phyloP scores from a whole-genome alignment of 2,329 filamentous ascomycete species.

The Blumeriella jaapii region DNA sequence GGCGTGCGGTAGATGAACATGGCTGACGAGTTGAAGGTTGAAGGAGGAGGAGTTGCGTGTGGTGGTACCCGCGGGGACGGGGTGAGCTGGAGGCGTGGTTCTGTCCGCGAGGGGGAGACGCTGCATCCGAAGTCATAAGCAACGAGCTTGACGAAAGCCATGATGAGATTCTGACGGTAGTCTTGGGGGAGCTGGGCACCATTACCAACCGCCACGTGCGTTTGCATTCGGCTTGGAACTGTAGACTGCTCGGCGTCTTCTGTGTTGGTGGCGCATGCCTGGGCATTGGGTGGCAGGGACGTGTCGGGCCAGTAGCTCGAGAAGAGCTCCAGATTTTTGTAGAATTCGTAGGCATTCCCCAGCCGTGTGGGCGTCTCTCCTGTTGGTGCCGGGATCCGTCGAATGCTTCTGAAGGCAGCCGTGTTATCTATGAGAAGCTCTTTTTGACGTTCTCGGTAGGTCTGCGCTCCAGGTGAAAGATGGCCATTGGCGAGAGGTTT shows the following conservation, averaged over 20 bases:
- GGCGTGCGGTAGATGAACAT: slow-evolving; percentile 50
- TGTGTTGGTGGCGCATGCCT: slow-evolving; percentile 4
- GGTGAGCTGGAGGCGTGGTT: slow-evolving; percentile 45
- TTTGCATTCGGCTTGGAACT: slow-evolving; percentile 14
- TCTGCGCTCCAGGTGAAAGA: slow-evolving; percentile 43
- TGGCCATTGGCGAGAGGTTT: slow-evolving; percentile 40
- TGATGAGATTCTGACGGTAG: slow-evolving; percentile 43
- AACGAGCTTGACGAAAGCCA: slow-evolving; percentile 51
- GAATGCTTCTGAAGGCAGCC: slow-evolving; percentile 48
- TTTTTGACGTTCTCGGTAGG: slow-evolving; percentile 45
- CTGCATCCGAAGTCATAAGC: slow-evolving; percentile 57
- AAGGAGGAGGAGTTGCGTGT: slow-evolving; percentile 17
- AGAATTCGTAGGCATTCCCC: slow-evolving; percentile 56
- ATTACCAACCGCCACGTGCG: slow-evolving; percentile 32
- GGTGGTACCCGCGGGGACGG: slow-evolving; percentile 13
- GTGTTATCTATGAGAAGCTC: slow-evolving; percentile 47
- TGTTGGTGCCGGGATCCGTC: slow-evolving; percentile 42
- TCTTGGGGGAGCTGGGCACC: slow-evolving; percentile 48
- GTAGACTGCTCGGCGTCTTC: slow-evolving; percentile 11
- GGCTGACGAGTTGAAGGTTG: slow-evolving; percentile 46
- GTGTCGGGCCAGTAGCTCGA: slow-evolving; percentile 52
- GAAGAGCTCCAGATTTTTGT: slow-evolving; percentile 47
- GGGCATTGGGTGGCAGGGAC: slow-evolving; percentile 26
- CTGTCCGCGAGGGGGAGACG: slow-evolving; percentile 41
- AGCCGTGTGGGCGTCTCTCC: slow-evolving; percentile 43